phyloP scores from a whole-genome alignment of 2,329 filamentous ascomycete species.

The Neoascochyta sp. region DNA sequence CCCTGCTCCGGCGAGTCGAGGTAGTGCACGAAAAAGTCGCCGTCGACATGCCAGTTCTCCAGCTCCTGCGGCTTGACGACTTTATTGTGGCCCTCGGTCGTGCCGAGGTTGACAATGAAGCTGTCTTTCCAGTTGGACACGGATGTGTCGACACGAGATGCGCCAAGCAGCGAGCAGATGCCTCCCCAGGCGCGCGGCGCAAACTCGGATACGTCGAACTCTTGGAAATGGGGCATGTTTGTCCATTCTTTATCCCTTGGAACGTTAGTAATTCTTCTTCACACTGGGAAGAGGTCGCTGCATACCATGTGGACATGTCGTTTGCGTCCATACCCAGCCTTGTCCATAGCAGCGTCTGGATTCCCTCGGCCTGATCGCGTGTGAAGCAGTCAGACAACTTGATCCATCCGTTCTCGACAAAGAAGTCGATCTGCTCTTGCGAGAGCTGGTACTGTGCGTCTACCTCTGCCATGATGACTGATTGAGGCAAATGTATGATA shows the following conservation, averaged over 20 bases:
- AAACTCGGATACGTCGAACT: slow-evolving; percentile 53
- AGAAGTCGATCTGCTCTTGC: slow-evolving; percentile 50
- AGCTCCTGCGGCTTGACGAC: slow-evolving; percentile 53
- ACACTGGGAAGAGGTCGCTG: not conserved
- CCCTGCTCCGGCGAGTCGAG: slow-evolving; percentile 68
- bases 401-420: slow-evolving; percentile 55
- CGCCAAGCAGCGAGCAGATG: slow-evolving; percentile 64
- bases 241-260: slow-evolving; percentile 50
- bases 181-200: slow-evolving; percentile 64
- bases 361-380: slow-evolving; percentile 45
- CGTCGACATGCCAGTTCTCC: slow-evolving; percentile 64
- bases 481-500: too few species aligned
- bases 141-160: slow-evolving; percentile 46
- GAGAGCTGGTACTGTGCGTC: slow-evolving; percentile 37
- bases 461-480: slow-evolving; percentile 12
- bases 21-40: slow-evolving; percentile 70
- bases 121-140: slow-evolving; percentile 60
- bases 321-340: slow-evolving; percentile 61
- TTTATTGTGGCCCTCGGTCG: slow-evolving; percentile 47
- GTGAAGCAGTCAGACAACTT: slow-evolving; percentile 54
- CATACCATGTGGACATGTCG: slow-evolving; percentile 61
- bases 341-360: slow-evolving; percentile 56
- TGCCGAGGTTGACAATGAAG: slow-evolving; percentile 68
- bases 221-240: slow-evolving; percentile 62
- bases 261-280: not conserved